A percentile compares a stretch with the other conserved stretches of the same genome.
Conservation (phyloP, 352 stramenopile species). For the Globisporangium uncinulatum region DNA sequence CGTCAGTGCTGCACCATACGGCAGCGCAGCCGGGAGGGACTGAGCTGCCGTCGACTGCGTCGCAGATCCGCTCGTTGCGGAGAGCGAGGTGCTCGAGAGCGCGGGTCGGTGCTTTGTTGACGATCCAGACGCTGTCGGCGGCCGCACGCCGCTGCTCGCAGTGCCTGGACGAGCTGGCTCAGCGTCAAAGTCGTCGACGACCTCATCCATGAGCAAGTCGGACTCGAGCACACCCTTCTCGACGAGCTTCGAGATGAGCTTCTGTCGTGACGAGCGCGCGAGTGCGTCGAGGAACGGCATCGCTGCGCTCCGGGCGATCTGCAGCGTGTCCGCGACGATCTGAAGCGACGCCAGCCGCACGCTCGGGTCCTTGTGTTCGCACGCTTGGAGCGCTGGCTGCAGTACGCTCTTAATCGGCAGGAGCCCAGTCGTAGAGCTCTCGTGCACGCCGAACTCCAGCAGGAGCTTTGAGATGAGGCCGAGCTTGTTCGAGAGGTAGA, state of each 20-base stretch:
- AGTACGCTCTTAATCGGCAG: slow-evolving; percentile 65
- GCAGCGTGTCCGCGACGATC: slow-evolving; percentile 62
- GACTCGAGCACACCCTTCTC: slow-evolving; percentile 63
- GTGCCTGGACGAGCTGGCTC: slow-evolving; percentile 43
- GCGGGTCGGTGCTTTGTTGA: slow-evolving; percentile 74
- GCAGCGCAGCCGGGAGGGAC: slow-evolving; percentile 36
- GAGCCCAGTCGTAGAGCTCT: slow-evolving; percentile 26
- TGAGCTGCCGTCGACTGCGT: slow-evolving; percentile 15
- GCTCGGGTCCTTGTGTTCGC: slow-evolving; percentile 68
- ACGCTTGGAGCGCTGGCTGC: slow-evolving; percentile 57
- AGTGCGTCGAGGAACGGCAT: slow-evolving; percentile 74
- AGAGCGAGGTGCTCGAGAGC: slow-evolving; percentile 52
- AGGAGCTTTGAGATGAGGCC: slow-evolving; percentile 64
- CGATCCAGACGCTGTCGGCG: slow-evolving; percentile 62
- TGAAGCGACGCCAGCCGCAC: slow-evolving; percentile 58
- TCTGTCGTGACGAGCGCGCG: slow-evolving; percentile 57
- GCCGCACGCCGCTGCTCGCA: slow-evolving; percentile 40
- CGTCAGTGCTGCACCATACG: slow-evolving; percentile 68
- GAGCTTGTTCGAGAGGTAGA: slow-evolving; percentile 71
- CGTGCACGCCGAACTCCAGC: slow-evolving; percentile 71
- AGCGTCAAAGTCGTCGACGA: slow-evolving; percentile 80
- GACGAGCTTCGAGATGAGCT: slow-evolving; percentile 78
- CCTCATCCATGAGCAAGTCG: slow-evolving; percentile 80
- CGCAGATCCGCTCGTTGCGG: slow-evolving; percentile 17
- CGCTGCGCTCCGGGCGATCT: slow-evolving; percentile 42